These are phyloP conservation scores for Taphrina wiesneri DNA, from an alignment of 1,139 yeast genomes.

Conservation along the genomic window DNA sequence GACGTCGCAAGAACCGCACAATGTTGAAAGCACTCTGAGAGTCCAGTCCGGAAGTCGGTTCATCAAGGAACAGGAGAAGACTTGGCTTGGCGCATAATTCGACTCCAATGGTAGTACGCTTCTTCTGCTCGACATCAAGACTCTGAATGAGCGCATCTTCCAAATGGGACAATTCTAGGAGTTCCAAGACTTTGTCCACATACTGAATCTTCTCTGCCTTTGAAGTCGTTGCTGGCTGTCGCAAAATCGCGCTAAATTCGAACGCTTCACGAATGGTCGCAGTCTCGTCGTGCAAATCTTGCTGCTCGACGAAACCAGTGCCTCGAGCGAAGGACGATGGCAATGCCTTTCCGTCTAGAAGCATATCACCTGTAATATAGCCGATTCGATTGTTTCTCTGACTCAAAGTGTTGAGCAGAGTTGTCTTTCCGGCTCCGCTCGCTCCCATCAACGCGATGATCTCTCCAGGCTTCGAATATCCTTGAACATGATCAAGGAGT, in stretches of 20 bases:
- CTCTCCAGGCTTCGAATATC: conserved; percentile 67
- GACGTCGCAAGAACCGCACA: conserved; percentile 69
- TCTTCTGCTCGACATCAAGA: conserved; percentile 81
- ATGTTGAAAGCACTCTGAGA: conserved; percentile 91
- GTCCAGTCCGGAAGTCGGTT: conserved; percentile 89
- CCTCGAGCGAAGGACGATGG: conserved; percentile 75
- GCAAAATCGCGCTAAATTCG: conserved; percentile 67
- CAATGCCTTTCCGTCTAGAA: conserved; percentile 69
- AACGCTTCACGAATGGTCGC: conserved; percentile 80
- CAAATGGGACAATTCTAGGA: conserved; percentile 69
- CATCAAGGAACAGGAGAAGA: conserved; percentile 76
- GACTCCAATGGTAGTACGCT: conserved; percentile 80
- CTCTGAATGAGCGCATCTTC: conserved; percentile 83
- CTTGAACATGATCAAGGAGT: conserved; percentile 58
- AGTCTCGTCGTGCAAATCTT: conserved; percentile 69
- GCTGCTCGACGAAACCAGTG: conserved; percentile 82
- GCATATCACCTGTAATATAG: conserved; percentile 71
- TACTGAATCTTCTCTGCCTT: conserved; percentile 63
- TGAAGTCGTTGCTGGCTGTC: conserved; percentile 63
- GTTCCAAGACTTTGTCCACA: conserved; percentile 67
- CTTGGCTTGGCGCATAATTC: conserved; percentile 87
- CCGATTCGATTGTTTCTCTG: conserved; percentile 72
- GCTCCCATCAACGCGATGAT: conserved; percentile 80
- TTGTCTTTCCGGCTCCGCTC: conserved; percentile 86
- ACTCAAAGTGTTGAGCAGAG: conserved; percentile 67